A percentile compares a stretch with the other conserved stretches of the same genome.
Evolutionary conservation across 2,329 filamentous ascomycete genomes (phyloP).

Genomic region (Pseudogymnoascus sp.): DNA sequence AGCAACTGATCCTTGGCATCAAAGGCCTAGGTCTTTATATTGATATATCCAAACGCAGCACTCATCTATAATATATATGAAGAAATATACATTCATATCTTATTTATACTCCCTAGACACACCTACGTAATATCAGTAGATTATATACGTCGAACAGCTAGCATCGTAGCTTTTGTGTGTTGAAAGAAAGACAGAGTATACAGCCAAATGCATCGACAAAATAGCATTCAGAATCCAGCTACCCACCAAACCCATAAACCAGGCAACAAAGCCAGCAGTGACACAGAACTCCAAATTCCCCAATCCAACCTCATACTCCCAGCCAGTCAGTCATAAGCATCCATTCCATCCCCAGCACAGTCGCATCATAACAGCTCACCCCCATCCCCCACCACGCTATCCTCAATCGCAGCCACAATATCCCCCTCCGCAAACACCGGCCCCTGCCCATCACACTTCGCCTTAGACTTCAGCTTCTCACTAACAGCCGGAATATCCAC

Average conservation of each 20-base stretch:
- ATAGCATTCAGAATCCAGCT: not conserved
- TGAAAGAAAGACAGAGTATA: not conserved
- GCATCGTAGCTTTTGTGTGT: not conserved
- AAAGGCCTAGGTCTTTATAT: not conserved
- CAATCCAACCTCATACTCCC: not conserved
- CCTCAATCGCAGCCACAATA: constrained; percentile 65
- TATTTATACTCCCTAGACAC: not conserved
- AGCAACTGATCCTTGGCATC: not conserved
- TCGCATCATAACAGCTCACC: constrained; percentile 61
- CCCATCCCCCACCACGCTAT: constrained; percentile 65
- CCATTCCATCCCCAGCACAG: not conserved
- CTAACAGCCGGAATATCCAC: constrained; percentile 78
- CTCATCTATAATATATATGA: not conserved
- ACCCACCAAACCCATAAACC: not conserved
- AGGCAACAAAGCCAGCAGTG: not conserved
- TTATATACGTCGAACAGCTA: not conserved
- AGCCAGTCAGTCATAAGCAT: not conserved
- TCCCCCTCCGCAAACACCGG: constrained; percentile 77
- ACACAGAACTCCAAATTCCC: not conserved
- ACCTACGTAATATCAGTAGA: not conserved
- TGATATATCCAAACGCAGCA: not conserved
- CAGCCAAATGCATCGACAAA: not conserved
- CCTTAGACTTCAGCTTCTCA: constrained; percentile 63
- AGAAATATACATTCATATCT: not conserved
- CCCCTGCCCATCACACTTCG: constrained; percentile 77